These are phyloP conservation scores for Rhodotorula diobovata DNA, from an alignment of 768 basidiomycete species.

Conservation along the genomic window DNA sequence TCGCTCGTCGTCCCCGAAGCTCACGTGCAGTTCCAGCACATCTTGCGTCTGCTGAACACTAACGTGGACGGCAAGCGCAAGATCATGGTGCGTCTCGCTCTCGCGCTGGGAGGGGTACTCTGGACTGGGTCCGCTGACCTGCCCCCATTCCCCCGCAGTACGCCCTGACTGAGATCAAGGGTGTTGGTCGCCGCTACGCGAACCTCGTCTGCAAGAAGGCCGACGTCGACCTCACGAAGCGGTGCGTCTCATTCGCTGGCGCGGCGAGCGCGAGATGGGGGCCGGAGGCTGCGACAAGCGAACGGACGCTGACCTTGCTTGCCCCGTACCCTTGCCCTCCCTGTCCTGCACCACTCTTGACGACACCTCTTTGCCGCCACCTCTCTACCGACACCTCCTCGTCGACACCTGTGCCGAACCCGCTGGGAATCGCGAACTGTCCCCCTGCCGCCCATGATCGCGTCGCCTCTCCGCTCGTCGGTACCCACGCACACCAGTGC, in stretches of 20 bases:
- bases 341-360: no score
- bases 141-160: constrained; percentile 49
- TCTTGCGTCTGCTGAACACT: constrained; percentile 97
- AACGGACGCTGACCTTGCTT: not conserved
- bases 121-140: constrained; percentile 2
- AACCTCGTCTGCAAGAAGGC: constrained; percentile 99
- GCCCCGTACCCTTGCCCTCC: not conserved
- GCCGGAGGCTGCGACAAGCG: not conserved
- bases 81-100: constrained; percentile 63
- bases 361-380: no score
- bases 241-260: constrained; percentile 57
- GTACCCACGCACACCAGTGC: constrained; percentile 57
- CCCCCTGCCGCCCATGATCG: not conserved
- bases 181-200: constrained; percentile 97
- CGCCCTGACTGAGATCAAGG: constrained; percentile 99
- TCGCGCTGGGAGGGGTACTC: no score
- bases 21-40: constrained; percentile 82
- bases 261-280: not conserved
- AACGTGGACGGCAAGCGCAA: constrained; percentile 99
- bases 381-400: not conserved
- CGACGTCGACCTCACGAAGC: constrained; percentile 96
- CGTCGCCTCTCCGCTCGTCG: not conserved
- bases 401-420: no score
- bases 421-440: no score
- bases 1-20: constrained; percentile 95